Evolutionary conservation across 108 stramenopile species (phyloP), one percentile per base, ranked within the genome.

Genomic region (Phaeodactylum tricornutum): DNA sequence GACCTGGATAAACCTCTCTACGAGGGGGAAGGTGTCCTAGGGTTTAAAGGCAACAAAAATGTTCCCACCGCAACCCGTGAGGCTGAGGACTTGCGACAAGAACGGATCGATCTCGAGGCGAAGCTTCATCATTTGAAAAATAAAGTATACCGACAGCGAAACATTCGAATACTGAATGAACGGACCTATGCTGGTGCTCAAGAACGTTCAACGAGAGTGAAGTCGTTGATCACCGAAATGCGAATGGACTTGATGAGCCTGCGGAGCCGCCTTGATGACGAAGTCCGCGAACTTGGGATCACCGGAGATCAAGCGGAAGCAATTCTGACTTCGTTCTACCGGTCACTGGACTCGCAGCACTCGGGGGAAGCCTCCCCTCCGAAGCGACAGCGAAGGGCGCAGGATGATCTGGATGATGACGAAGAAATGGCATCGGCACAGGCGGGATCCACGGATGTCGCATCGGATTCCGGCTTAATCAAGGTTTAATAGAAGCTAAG

Each of bases 191-290:
- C 24, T 5, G 61, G 75, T 4, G 59, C 71, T 0, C 52, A 62
- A 23, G 77, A 80, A 33, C 72, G 82, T 11, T 49, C 74, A 23
- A 34, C 50, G 7, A 73, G 73, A 45, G 75, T 72, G 1, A 79
- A 84, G 40, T 60, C 45, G 32, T 54, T 89, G 2, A 71, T 89
- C n/a, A 26, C 63, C 14, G 83, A 89, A 44, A 84, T 89, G 87
- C 61, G 79, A 30, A 61, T 73, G 11, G 87, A 89, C 41, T 63
- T 89, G 43, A 79, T 67, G 34, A 78, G 59, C 50, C 44, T 89
- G 38, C 82, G 81, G 43, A 57, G 55, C 9, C 48, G 83, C 16
- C 47, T 89, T 1, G 67, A 78, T 30, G 74, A 69, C 17, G 87
- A 89, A 42, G 54, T 85, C 25, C 52, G 43, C 12, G 81, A 80